Evolutionary conservation across 305 asterid species (phyloP), one percentile per base, ranked within the genome.

Genomic region (Fraxinus angustifolia): DNA sequence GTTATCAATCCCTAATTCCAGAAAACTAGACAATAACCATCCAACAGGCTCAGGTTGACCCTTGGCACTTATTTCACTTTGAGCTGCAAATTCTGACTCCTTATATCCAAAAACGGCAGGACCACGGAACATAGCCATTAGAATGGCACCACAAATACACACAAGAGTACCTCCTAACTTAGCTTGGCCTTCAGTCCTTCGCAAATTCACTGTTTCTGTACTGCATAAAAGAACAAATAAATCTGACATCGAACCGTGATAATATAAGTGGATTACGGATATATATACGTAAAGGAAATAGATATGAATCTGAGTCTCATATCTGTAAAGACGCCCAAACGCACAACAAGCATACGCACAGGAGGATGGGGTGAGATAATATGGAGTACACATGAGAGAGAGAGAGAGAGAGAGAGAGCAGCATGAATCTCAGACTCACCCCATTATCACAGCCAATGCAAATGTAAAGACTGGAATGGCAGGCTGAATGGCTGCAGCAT

Each of bases 401-500:
- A 30, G 65, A 80, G 35, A 77, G 81, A 31, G 76, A 30, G 62
- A 80, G 35, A 77, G 3, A 40, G 48, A 40, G 48, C 48, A 11
- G 53, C 53, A 11, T 42, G 53, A 42, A 11, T 42, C 11, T 26
- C 72, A 81, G 81, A 89, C 97, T 86, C 85, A 96, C 99, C 99
- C 98, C 97, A 93, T 96, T 34, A 90, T 60, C 23, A 90, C 91
- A 75, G 99, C 94, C 84, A 96, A 89, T 80, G 94, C 86, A 86
- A 96, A 93, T 31, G 99, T 96, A 56, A 96, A 93, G 81, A 96
- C 99, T 82, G 99, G 99, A 84, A 93, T 93, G 34, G 99, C 85
- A 56, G 99, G 99, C 87, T 96, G 99, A 80, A 94, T 87, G 38
- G 98, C 99, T 77, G 99, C 97, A 85, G 99, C 99, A 78, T 96